Evolutionary conservation across 2,329 filamentous ascomycete species (phyloP), one percentile per base, ranked within the genome.

Genomic region (Coniochaeta sp.): DNA sequence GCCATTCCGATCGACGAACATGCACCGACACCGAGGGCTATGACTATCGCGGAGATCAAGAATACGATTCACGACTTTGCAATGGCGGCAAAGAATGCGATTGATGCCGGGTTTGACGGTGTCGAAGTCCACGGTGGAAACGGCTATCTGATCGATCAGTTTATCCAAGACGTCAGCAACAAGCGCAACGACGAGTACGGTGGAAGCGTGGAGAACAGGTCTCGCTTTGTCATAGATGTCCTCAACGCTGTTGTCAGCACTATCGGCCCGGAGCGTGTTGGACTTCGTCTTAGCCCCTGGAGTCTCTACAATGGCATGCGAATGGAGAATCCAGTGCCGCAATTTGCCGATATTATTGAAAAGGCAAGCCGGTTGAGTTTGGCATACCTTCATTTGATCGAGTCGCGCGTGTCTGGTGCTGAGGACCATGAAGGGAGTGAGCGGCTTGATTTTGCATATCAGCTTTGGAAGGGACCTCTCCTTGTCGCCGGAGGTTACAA

Each of bases 271-370:
- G 74, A 82, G 17, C 73, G 73, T 59, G 74, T 76, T 8, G 80
- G 73, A n/a, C 80, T 86, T 57, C 76, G 85, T 8, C 66, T 88
- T 19, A 79, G 74, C 6, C 84, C 84, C 0, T 87, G 78, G 70
- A 79, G 75, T 52, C 69, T 69, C 2, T 88, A 83, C 74, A 82
- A 87, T 63, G 78, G 76, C 59, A 83, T 87, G 82, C 71, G 72
- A 52, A 85, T 85, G 80, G 68, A 69, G 0, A 78, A 88, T 55
- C 83, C 85, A 0, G 63, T 79, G 11, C 80, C 82, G 1, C 82
- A 87, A 64, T 88, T 86, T 68, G 72, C 71, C 3, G 75, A 87
- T 65, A 67, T 87, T 17, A 72, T 81, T 36, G 64, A 72, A 52
- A 75, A 79, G 58, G 72, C 85, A 47, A 80, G 80, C 62, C 70